Percentiles rank a stretch among this genome's conserved stretches.
Conservation (phyloP, 768 basidiomycete species). For the Tephrocybe sp. region DNA sequence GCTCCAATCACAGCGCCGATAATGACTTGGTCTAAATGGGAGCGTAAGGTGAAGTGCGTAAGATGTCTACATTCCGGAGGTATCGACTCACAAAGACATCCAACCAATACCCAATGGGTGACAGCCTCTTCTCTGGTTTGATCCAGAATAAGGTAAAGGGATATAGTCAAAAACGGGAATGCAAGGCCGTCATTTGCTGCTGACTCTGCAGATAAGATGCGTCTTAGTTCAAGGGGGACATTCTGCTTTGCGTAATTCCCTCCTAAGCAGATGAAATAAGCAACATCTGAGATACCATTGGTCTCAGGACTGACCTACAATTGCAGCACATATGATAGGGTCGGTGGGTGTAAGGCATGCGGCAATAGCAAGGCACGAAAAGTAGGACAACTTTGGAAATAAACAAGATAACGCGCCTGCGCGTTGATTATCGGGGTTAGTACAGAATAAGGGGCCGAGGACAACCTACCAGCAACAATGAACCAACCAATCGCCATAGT, state of each 20-base stretch:
- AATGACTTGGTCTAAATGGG: slow-evolving; percentile 68
- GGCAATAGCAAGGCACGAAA: slow-evolving; percentile 81
- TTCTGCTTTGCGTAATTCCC: slow-evolving; percentile 68
- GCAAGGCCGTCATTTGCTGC: slow-evolving; percentile 96
- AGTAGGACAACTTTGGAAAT: slow-evolving; percentile 67
- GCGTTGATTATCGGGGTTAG: not conserved
- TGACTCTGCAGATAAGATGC: slow-evolving; percentile 82
- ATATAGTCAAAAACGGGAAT: slow-evolving; percentile 86
- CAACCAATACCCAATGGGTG: slow-evolving; percentile 82
- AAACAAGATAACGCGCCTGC: slow-evolving; percentile 64
- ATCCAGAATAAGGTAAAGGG: slow-evolving; percentile 83
- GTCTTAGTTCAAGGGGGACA: slow-evolving; percentile 74
- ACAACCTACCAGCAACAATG: slow-evolving; percentile 56
- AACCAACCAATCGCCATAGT: slow-evolving; percentile 89
- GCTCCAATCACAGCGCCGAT: slow-evolving; percentile 75
- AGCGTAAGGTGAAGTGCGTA: not conserved
- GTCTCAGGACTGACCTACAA: slow-evolving; percentile 47
- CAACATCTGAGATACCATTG: too few species aligned
- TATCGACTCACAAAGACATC: slow-evolving; percentile 64
- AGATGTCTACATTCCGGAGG: slow-evolving; percentile 16
- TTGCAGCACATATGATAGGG: slow-evolving; percentile 87
- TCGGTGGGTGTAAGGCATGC: slow-evolving; percentile 94
- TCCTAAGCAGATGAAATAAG: slow-evolving; percentile 32
- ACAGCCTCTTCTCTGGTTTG: slow-evolving; percentile 59
- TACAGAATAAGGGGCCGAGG: not conserved